Percentiles rank a stretch among this genome's conserved stretches.
Evolutionary conservation across 768 basidiomycete species (phyloP).

Genomic region (Amanita brunnescens): DNA sequence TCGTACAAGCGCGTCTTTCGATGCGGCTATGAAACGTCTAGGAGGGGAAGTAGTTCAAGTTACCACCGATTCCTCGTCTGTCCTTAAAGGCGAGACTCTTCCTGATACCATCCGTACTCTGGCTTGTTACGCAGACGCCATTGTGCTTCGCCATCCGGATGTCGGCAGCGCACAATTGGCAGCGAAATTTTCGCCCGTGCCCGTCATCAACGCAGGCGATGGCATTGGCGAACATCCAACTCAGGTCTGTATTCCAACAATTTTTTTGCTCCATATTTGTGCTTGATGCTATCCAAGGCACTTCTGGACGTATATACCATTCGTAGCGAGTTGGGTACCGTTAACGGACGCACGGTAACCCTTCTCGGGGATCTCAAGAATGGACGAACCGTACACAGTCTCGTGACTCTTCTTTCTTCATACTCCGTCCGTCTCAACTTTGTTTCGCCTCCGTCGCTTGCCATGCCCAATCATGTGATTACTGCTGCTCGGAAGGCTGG

Average conservation of each 20-base stretch:
- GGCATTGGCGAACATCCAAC: constrained; percentile 97
- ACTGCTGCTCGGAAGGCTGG: constrained; percentile 79
- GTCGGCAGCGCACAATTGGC: constrained; percentile 91
- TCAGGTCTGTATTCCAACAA: constrained; percentile 47
- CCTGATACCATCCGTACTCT: constrained; percentile 92
- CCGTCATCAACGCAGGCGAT: constrained; percentile 95
- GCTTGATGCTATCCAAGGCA: constrained; percentile 38
- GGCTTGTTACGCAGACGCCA: constrained; percentile 90
- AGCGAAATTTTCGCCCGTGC: constrained; percentile 94
- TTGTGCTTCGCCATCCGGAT: constrained; percentile 91
- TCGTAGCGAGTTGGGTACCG: constrained; percentile 94
- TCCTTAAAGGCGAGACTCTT: constrained; percentile 88
- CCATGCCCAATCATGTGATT: constrained; percentile 86
- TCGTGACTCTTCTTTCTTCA: constrained; percentile 84
- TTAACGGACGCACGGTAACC: constrained; percentile 92
- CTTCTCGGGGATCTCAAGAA: constrained; percentile 95
- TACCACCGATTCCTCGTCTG: constrained; percentile 73
- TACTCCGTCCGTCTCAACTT: constrained; percentile 96
- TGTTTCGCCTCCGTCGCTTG: constrained; percentile 77
- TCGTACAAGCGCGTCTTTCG: constrained; percentile 91
- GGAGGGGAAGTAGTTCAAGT: constrained; percentile 93
- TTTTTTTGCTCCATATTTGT: background rate
- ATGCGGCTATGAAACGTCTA: constrained; percentile 97
- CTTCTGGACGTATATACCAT: constrained; percentile 89
- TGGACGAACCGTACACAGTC: constrained; percentile 93